phyloP scores from a whole-genome alignment of 805 yeast genomes.

The Candida railenensis region DNA sequence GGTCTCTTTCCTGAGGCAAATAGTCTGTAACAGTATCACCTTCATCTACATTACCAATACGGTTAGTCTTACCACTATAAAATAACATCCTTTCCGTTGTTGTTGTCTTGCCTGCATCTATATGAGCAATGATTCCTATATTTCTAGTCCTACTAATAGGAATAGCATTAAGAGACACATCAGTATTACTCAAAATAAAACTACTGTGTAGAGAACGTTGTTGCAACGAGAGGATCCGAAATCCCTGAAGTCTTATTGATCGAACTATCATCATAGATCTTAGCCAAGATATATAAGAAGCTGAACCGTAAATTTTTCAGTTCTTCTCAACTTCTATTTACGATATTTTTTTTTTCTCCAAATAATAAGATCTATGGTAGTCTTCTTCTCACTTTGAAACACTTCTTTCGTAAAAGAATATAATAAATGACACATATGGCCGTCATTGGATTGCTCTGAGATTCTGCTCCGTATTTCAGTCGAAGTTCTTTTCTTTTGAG shows the following conservation, averaged over 20 bases:
- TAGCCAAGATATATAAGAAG: too few relatives aligned
- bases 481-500: too few relatives aligned
- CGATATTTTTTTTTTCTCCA: too few relatives aligned
- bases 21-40: constrained; percentile 97
- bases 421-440: too few relatives aligned
- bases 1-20: constrained; percentile 80
- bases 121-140: constrained; percentile 97
- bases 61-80: constrained; percentile 73
- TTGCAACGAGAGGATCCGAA: background rate
- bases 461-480: too few relatives aligned
- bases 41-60: constrained; percentile 91
- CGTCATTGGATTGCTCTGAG: too few relatives aligned
- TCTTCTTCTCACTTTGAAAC: too few relatives aligned
- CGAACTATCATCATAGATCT: background rate
- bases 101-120: constrained; percentile 98
- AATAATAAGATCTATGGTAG: too few relatives aligned
- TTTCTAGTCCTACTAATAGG: constrained; percentile 56
- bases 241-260: background rate
- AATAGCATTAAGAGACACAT: constrained; percentile 23
- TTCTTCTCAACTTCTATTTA: too few relatives aligned
- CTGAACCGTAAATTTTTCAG: too few relatives aligned
- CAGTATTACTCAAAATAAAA: background rate
- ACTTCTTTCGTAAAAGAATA: too few relatives aligned
- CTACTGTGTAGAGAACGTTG: background rate
- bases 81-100: constrained; percentile 96